phyloP scores from a whole-genome alignment of 129 eudicot species.

The Flaveria brownii region DNA sequence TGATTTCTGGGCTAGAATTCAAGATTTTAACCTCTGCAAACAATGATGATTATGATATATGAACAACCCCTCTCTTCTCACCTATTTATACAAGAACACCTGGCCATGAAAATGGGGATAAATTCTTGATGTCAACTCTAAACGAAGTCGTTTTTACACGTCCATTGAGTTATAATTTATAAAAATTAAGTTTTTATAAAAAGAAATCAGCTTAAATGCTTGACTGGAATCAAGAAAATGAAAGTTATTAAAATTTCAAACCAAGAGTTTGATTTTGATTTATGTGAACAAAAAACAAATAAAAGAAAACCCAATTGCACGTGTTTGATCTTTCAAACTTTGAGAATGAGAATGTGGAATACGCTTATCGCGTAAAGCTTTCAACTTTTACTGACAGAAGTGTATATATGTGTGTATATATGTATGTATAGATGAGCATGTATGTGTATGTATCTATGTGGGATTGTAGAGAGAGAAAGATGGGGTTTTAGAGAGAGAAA shows the following conservation, averaged over 20 bases:
- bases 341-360: slow-evolving; percentile 33
- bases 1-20: slow-evolving; percentile 22
- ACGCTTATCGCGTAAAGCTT: slow-evolving; percentile 10
- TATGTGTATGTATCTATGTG: neutral
- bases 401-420: neutral
- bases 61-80: slow-evolving; percentile 20
- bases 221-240: slow-evolving; percentile 35
- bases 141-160: slow-evolving; percentile 12
- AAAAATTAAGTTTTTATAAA: neutral
- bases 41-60: slow-evolving; percentile 23
- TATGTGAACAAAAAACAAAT: slow-evolving; percentile 24
- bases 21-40: slow-evolving; percentile 6
- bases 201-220: slow-evolving; percentile 7
- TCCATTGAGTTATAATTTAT: neutral
- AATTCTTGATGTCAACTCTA: slow-evolving; percentile 20
- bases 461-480: slow-evolving; percentile 13
- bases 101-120: slow-evolving; percentile 21
- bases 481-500: slow-evolving; percentile 14
- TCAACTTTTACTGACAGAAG: slow-evolving; percentile 7
- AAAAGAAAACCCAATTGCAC: neutral
- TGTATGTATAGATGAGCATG: neutral
- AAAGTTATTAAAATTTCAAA: neutral
- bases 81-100: slow-evolving; percentile 27
- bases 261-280: slow-evolving; percentile 29
- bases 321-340: slow-evolving; percentile 47